Evolutionary conservation across 176 grass and related monocot species (phyloP), one percentile per base, ranked within the genome.

Genomic region (sorghum (Sorghum bicolor)): DNA sequence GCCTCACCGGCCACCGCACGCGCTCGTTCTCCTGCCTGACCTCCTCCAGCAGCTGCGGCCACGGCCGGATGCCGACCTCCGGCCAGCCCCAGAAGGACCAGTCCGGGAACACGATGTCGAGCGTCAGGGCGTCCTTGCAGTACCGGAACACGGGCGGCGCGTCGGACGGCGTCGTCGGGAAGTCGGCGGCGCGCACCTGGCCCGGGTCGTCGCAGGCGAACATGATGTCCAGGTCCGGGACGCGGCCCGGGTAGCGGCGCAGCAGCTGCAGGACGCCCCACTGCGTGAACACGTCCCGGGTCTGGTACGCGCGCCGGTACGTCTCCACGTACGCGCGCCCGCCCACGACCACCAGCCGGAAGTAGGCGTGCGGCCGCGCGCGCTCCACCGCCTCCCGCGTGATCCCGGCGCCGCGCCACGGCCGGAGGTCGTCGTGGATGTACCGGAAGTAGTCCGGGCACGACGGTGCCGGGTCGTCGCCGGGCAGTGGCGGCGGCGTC

Each of bases 51-150:
- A 88, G 20, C 38, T 5, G 37, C 67, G 57, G 5, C 88, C 91
- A 93, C 33, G 88, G 72, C 40, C 84, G 80, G 84, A 90, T 88
- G 43, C 87, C 78, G 48, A 88, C 79, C 77, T 93, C 91, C 9
- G 91, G 84, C 84, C 94, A 93, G 0, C 94, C 91, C 94, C 91
- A 96, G 90, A 93, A 96, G n/a, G 90, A 92, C 94, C 94, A 96
- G 77, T 96, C 94, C 17, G 94, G 90, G 88, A 96, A 96, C 26
- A 93, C 60, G 80, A 96, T 64, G 83, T 93, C 88, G 2, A 91
- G 45, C 31, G 90, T 85, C 2, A 22, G 16, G 13, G 9, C 41
- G 50, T 96, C 83, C 86, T 78, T 91, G 83, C 90, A 91, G 78
- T 91, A 96, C 30, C 82, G 85, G 83, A 90, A 90, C 65, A 93